Base-by-base conservation (phyloP, 352 stramenopile genomes). In the Pythium insidiosum region DNA sequence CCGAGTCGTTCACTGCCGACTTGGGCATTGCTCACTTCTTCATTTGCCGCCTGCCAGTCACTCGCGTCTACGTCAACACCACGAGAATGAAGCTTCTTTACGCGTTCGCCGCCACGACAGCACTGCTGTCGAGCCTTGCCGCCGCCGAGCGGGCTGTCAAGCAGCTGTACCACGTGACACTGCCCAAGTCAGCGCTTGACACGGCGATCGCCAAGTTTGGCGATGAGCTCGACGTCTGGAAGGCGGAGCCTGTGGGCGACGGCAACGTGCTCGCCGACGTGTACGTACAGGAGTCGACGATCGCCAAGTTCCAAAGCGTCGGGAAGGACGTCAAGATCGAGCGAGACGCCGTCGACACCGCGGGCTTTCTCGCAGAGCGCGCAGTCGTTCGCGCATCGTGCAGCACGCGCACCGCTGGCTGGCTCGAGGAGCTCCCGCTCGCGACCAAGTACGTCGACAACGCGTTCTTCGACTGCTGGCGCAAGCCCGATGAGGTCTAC, bases 161-260 rank as follows among this genome's bases (percentile, higher is more conserved):
- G 59, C 58, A 67, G 38, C 54, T 67, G 36, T 66, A 56, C 44
- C 58, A 66, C 58, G 47, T 66, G 19, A 66, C 58, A 15, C 37
- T 63, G 11, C 36, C 58, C 35, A 66, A 63, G 45, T 13, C 31
- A 2, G 29, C 60, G 4, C 53, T 55, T 21, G 53, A 61, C 42
- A 25, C 38, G 28, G 50, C 50, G 6, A 12, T 53, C 5, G 46
- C 39, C 9, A 30, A 37, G 2, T 53, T 59, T 15, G 41, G 31
- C 6, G 47, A 47, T 4, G 48, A 56, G 13, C 26, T 58, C 6
- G 50, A 58, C 37, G 31, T 58, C 2, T 58, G 50, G 50, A 47
- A 43, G 13, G 41, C 36, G 5, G 37, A 52, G 16, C 22, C 30
- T n/a, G 18, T 38, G 4, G 43, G 34, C 13, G 40, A 31, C 15